Conservation (phyloP, 331 rosid species). For the Quercus tomentella region DNA sequence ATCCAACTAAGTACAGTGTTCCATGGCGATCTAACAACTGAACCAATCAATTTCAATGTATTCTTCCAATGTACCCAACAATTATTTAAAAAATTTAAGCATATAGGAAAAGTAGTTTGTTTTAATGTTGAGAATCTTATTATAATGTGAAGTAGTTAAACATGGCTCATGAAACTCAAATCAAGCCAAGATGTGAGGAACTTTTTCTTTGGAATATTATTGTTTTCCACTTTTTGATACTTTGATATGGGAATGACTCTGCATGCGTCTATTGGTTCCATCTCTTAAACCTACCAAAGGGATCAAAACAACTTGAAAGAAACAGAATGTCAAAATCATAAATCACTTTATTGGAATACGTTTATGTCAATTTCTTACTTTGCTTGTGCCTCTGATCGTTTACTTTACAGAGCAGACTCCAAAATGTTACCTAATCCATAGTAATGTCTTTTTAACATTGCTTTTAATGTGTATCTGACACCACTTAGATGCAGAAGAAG, state of each 20-base stretch:
- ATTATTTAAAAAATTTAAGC: neutral
- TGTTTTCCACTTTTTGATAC: conserved; percentile 29
- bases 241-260: conserved; percentile 27
- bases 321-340: conserved; percentile 39
- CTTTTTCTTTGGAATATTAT: conserved; percentile 34
- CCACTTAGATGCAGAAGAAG: conserved; percentile 32
- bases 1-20: neutral
- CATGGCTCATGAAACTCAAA: neutral
- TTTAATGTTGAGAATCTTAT: neutral
- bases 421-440: neutral
- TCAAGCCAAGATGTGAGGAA: conserved; percentile 13
- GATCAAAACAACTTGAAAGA: conserved; percentile 30
- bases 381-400: neutral
- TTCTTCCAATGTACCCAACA: neutral
- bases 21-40: neutral
- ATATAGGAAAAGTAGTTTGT: neutral
- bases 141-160: neutral
- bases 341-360: conserved; percentile 20
- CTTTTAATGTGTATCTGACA: conserved; percentile 34
- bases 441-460: neutral
- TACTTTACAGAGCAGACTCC: conserved; percentile 20
- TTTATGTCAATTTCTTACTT: neutral
- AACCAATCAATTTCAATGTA: neutral
- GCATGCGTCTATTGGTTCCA: conserved; percentile 43
- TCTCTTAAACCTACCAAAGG: conserved; percentile 36